These are phyloP conservation scores for Dendrobium nobile DNA, from an alignment of 106 monocot species.

Conservation along the genomic window DNA sequence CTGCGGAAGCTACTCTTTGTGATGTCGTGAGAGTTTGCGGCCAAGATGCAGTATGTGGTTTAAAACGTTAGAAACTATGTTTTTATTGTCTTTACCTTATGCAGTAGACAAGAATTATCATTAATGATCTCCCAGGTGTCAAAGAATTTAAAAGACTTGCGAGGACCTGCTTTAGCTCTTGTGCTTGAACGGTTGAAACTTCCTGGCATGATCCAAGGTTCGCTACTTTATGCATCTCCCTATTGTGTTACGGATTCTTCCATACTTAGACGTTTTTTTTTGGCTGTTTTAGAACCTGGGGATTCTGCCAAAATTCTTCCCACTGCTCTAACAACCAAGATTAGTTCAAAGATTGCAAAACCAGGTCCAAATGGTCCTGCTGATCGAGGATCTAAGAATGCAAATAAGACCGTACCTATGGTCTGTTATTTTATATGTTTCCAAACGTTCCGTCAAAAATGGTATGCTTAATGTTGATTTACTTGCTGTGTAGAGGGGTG, in stretches of 20 bases:
- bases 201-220: constrained; percentile 52
- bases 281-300: constrained; percentile 32
- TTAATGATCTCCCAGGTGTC: constrained; percentile 34
- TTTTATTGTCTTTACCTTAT: not conserved
- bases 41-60: constrained; percentile 65
- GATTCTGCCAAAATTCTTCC: constrained; percentile 41
- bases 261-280: constrained; percentile 9
- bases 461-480: constrained; percentile 1
- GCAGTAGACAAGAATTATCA: not conserved
- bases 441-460: not conserved
- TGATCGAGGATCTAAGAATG: constrained; percentile 59
- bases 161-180: constrained; percentile 69
- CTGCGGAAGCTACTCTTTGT: constrained; percentile 72
- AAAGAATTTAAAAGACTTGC: constrained; percentile 76
- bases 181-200: constrained; percentile 68
- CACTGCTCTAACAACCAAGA: constrained; percentile 38
- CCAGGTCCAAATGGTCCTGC: constrained; percentile 22
- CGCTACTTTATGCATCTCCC: not conserved
- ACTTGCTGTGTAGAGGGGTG: constrained; percentile 34
- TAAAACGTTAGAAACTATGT: not conserved
- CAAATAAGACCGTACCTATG: constrained; percentile 33
- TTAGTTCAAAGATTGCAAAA: constrained; percentile 51
- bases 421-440: constrained; percentile 20
- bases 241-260: not conserved
- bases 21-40: constrained; percentile 75